Evolutionary conservation across 257 asterid species (phyloP), one percentile per base, ranked within the genome.

Genomic region (Solanum corneliomulleri): DNA sequence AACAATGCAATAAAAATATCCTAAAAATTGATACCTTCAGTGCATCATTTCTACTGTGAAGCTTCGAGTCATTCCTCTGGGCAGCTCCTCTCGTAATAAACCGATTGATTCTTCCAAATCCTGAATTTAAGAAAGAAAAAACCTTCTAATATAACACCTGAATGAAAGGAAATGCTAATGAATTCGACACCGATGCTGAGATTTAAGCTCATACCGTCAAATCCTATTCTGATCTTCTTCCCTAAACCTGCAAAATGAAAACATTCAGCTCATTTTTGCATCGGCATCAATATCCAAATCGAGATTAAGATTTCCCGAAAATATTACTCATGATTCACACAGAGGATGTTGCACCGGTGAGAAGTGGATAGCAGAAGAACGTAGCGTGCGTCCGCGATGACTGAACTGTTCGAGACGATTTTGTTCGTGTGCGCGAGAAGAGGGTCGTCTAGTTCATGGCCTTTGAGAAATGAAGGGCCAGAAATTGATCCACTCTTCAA

Each of bases 171-270:
- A 14, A 45, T 9, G 62, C 10, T 4, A 45, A 25, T 25, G 41
- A 45, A 45, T 25, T 45, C 41, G 11, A 47, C 6, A 80, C 14
- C 27, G 3, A 33, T 44, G 23, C 11, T 29, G 70, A 62, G 21
- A 62, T 8, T 10, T 76, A 42, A 39, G 41, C 15, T 20, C 5
- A 27, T 83, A 87, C 89, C 87, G 29, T 87, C 87, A 41, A 86
- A 86, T 83, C 89, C 89, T 47, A 87, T 85, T 58, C 87, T 86
- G 20, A 86, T 74, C 85, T 44, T 88, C 84, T 75, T 88, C 64
- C 87, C 87, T 86, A 84, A 84, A 84, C 89, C 89, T 88, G 86
- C 13, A 83, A 37, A 39, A n/a, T 39, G 14, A 86, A 15, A 71
- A 86, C 2, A 72, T 39, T 71, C 3, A 86, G 83, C 84, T 70